Percentiles rank a stretch among this genome's conserved stretches.
phyloP scores from a whole-genome alignment of 805 yeast genomes.

The Starmerella vaccinii region DNA sequence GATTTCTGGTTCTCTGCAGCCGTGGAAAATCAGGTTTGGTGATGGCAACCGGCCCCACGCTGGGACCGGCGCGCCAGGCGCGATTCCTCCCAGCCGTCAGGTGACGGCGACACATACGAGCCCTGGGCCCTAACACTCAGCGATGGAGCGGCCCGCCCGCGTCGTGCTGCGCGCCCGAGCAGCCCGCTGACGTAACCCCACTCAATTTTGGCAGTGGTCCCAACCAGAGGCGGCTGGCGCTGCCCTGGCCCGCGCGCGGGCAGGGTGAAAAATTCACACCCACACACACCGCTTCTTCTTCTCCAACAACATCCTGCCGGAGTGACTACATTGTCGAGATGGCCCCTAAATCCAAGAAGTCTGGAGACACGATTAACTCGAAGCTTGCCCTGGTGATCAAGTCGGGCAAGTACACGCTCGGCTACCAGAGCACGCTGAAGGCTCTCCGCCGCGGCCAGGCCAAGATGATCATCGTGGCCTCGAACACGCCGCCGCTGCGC shows the following conservation, averaged over 20 bases:
- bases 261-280: slow-evolving; percentile 8
- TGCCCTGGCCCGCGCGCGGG: background rate
- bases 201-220: slow-evolving; percentile 1
- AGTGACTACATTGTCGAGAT: slow-evolving; percentile 83
- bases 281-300: slow-evolving; percentile 1
- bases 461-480: slow-evolving; percentile 93
- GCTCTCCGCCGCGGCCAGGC: slow-evolving; percentile 98
- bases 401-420: slow-evolving; percentile 99
- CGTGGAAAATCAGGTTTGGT: slow-evolving; percentile 8
- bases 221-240: background rate
- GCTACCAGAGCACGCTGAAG: slow-evolving; percentile 98
- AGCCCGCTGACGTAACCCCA: slow-evolving; percentile 5
- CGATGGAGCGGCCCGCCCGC: background rate
- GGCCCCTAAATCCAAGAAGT: slow-evolving; percentile 94
- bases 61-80: background rate
- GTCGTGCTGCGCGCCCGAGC: background rate
- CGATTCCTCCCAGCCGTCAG: slow-evolving; percentile 3
- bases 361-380: slow-evolving; percentile 91
- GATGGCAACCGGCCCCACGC: slow-evolving; percentile 4
- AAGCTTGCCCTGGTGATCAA: slow-evolving; percentile 96
- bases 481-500: slow-evolving; percentile 99
- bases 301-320: slow-evolving; percentile 50
- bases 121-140: slow-evolving; percentile 15
- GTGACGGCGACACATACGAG: background rate
- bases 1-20: slow-evolving; percentile 7